These are phyloP conservation scores for Blastocladiella britannica DNA, from an alignment of 192 early-diverging fungal species.

Conservation along the genomic window DNA sequence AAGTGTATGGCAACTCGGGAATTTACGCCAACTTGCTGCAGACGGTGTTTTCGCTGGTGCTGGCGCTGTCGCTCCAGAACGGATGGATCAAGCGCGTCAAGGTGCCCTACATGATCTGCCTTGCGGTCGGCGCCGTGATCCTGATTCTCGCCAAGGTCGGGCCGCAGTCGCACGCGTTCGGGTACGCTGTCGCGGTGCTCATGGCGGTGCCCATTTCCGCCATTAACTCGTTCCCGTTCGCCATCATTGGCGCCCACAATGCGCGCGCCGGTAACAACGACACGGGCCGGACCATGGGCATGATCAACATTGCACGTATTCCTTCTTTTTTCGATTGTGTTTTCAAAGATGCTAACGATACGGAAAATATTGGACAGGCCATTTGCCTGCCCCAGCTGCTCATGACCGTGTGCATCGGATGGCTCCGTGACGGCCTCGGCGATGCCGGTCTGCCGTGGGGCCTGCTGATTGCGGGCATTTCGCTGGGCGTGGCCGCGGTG, in stretches of 20 bases:
- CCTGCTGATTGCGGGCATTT: slow-evolving; percentile 1
- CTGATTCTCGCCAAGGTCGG: slow-evolving; percentile 6
- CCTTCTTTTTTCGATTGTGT: too few species aligned
- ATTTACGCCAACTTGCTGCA: slow-evolving; percentile 7
- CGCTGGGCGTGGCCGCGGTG: neutral
- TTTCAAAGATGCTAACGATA: too few species aligned
- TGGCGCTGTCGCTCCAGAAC: neutral
- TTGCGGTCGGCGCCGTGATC: slow-evolving; percentile 6
- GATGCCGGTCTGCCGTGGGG: neutral
- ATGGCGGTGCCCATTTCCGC: slow-evolving; percentile 5
- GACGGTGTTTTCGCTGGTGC: slow-evolving; percentile 4
- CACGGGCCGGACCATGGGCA: neutral
- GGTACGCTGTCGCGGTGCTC: slow-evolving; percentile 1
- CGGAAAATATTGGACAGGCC: too few species aligned
- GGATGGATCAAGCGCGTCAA: slow-evolving; percentile 7
- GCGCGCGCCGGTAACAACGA: neutral
- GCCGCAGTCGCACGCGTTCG: slow-evolving; percentile 1
- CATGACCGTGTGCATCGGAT: neutral
- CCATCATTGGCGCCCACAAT: slow-evolving; percentile 10
- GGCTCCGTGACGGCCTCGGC: neutral
- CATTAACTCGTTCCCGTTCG: slow-evolving; percentile 12
- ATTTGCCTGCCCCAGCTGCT: neutral
- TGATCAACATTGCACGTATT: neutral
- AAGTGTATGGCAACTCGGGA: slow-evolving; percentile 3
- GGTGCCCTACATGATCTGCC: slow-evolving; percentile 2